Evolutionary conservation across 2,329 filamentous ascomycete genomes (phyloP), one percentile per base, ranked within the genome.

Genomic region (Pseudogymnoascus sp.): DNA sequence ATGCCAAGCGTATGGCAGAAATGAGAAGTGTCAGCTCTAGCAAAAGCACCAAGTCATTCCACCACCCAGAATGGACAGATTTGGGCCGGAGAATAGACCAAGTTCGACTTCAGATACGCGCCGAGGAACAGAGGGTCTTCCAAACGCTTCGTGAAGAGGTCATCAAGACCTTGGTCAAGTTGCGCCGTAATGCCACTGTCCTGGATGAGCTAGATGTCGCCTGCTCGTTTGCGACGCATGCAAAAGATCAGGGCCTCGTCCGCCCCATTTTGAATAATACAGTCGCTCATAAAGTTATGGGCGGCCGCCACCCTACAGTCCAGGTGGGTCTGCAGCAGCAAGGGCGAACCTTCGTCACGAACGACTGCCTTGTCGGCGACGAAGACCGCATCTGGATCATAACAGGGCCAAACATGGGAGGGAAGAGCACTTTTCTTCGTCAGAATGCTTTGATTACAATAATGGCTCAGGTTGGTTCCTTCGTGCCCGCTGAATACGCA

Each of bases 361-460:
- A 98, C 70, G 90, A 97, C 76, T 96, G 91, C 75, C 80, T 89
- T 38, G 82, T 97, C 2, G 89, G 89, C n/a, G 61, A 80, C 81
- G 76, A 89, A 79, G 81, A 85, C 78, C 70, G 81, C 79, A 62
- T 90, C 77, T 79, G 88, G 87, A 70, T 84, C 74, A 78, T 93
- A 83, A 83, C 90, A 69, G 79, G 95, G 0, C 95, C 95, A n/a
- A 99, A 99, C 76, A 99, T 99, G 95, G 95, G 89, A 1, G 95
- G 95, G 59, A 99, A 99, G 77, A 93, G 89, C 73, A 99, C 95
- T 0, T 99, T 96, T 72, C 81, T 99, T 4, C 89, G 95, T 0
- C 96, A 99, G 71, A 98, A 96, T 75, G 95, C 95, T 2, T 82
- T 99, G 61, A 96, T 98, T 69, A 92, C 91, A 0, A 91, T 99